These are phyloP conservation scores for Homolaphlyctis polyrhiza DNA, from an alignment of 371 early-diverging fungal genomes.

Conservation along the genomic window DNA sequence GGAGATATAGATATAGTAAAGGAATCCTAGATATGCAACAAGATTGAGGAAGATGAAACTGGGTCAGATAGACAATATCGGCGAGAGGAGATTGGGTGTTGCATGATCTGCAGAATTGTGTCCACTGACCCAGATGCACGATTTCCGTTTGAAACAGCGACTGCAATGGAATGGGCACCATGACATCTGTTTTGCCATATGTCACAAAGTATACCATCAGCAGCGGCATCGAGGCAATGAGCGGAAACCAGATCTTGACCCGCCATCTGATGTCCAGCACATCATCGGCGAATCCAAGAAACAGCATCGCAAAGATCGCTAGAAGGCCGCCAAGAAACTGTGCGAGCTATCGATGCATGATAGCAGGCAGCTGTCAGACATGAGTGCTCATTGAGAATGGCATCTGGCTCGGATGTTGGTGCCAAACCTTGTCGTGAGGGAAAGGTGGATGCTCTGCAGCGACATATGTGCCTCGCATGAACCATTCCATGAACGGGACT, in stretches of 20 bases:
- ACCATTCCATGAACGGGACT: constrained; percentile 81
- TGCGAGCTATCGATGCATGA: constrained; percentile 53
- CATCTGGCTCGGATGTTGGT: no score
- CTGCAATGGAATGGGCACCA: constrained; percentile 79
- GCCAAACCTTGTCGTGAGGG: constrained; percentile 69
- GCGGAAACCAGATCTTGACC: constrained; percentile 92
- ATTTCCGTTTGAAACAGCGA: constrained; percentile 52
- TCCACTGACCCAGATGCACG: constrained; percentile 72
- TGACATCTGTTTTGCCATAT: constrained; percentile 79
- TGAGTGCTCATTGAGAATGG: no score
- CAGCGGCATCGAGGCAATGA: constrained; percentile 88
- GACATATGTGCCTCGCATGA: constrained; percentile 20
- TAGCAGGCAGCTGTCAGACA: no score
- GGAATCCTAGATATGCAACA: constrained; percentile 55
- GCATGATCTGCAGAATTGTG: not conserved
- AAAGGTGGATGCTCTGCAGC: constrained; percentile 50
- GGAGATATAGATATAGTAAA: constrained; percentile 92
- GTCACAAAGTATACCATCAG: constrained; percentile 91
- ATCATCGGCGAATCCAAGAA: constrained; percentile 98
- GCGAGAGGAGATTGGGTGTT: no score
- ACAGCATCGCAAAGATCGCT: constrained; percentile 87
- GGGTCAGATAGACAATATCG: no score
- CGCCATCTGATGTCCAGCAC: constrained; percentile 94
- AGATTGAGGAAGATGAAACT: no score
- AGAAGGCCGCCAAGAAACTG: constrained; percentile 84